Evolutionary conservation across 1,139 yeast species (phyloP).

Genomic region (Entelexis paramagnoliae): DNA sequence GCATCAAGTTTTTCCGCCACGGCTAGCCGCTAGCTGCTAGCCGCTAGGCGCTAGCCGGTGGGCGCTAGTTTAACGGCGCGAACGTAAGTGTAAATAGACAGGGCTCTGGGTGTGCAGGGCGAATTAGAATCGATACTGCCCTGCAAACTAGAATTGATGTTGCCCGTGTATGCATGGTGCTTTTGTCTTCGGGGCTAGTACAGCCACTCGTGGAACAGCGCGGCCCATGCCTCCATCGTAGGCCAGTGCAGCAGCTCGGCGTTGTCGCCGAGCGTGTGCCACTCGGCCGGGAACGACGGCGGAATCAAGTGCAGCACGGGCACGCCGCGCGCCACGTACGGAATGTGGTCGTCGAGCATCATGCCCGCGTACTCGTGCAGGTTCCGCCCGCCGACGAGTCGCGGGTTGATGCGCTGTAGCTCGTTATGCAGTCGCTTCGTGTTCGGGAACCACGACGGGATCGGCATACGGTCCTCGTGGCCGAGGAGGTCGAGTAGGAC

Average conservation of each 20-base stretch:
- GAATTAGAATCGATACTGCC: not conserved
- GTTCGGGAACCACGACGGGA: slow-evolving; percentile 40
- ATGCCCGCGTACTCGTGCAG: slow-evolving; percentile 27
- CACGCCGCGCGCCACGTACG: slow-evolving; percentile 40
- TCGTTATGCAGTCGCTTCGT: slow-evolving; percentile 36
- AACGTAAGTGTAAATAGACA: not conserved
- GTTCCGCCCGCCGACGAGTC: slow-evolving; percentile 18
- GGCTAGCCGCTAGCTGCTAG: too few species aligned
- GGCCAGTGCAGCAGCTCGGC: slow-evolving; percentile 31
- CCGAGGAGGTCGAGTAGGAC: slow-evolving; percentile 46
- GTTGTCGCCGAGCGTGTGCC: slow-evolving; percentile 42
- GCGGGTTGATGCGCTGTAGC: slow-evolving; percentile 26
- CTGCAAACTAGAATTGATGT: not conserved
- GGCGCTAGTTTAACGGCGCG: too few species aligned
- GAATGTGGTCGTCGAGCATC: slow-evolving; percentile 47
- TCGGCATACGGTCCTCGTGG: slow-evolving; percentile 26
- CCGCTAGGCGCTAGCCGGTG: too few species aligned
- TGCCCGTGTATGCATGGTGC: not conserved
- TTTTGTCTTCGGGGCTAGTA: slow-evolving; percentile 10
- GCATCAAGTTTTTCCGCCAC: slow-evolving; percentile 65
- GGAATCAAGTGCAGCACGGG: slow-evolving; percentile 46
- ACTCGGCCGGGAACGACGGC: slow-evolving; percentile 38
- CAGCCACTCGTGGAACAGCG: slow-evolving; percentile 30
- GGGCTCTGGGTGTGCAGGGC: too few species aligned
- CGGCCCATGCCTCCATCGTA: slow-evolving; percentile 34